Base-by-base conservation (phyloP, 768 basidiomycete genomes). In the Suillus alpinus region DNA sequence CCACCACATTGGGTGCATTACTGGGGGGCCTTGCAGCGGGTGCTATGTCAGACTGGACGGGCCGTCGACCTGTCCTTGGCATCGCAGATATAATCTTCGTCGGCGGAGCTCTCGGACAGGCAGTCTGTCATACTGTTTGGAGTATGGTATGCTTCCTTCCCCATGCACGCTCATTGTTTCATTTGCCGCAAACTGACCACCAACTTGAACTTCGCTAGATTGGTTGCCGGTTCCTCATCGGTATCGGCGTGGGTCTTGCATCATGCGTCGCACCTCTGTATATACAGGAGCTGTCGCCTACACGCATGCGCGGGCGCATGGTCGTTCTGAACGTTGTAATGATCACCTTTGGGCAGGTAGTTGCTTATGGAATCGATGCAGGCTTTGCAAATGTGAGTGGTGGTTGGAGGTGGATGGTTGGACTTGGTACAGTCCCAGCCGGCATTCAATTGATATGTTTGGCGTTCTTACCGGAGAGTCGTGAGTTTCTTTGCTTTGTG, bases 341-440 rank as follows among this genome's bases (percentile, higher is more conserved):
- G 76, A 91, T 94, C 68, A 94, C 92, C 0, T 77, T 87, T 6
- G 89, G 89, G 2, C 92, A 92, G 64, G 89, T 92, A 34, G 81
- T 92, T 52, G 88, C 89, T 0, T 93, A 91, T 68, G 87, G 84
- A 20, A 86, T 87, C 58, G 88, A 84, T 29, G 87, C 87, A 26
- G 87, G 82, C 2, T 89, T 89, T 65, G 82, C 78, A 60, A 81
- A 82, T 59, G 73, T 82, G 57, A 72, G 73, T 36, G 74, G 80
- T 3, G 92, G 92, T 2, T 94, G 92, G 92, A 76, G 92, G 56
- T 93, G 85, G 85, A 90, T 92, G 88, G 88, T 91, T 16, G 92
- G 89, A 4, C 75, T 93, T 2, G 89, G 91, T 14, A 83, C 83
- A 1, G 76, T 89, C 2, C 89, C 89, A 1, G 86, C 89, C 1